Conservation (phyloP, 2,329 filamentous ascomycete species). For the Chaetothyriales sp. region DNA sequence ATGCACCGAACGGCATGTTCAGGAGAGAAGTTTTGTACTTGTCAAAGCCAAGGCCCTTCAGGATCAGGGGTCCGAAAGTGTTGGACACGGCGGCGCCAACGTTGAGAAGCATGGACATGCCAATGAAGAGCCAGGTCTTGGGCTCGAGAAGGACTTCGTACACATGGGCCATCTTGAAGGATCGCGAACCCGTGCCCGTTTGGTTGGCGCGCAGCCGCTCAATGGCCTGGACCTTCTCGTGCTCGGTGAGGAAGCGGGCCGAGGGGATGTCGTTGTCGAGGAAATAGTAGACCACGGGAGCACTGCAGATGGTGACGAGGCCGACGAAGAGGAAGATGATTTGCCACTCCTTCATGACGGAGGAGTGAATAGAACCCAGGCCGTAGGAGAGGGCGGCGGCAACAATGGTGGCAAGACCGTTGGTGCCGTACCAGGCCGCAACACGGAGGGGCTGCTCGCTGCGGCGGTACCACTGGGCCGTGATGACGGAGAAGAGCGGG, state of each 20-base stretch:
- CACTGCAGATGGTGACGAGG: slow-evolving; percentile 45
- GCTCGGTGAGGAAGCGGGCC: slow-evolving; percentile 34
- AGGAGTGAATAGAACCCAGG: slow-evolving; percentile 39
- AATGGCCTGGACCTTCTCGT: slow-evolving; percentile 34
- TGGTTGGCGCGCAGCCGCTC: slow-evolving; percentile 39
- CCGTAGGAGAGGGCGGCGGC: slow-evolving; percentile 45
- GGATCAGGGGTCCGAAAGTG: slow-evolving; percentile 51
- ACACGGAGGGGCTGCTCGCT: slow-evolving; percentile 50
- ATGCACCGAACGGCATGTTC: slow-evolving; percentile 53
- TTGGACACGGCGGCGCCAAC: slow-evolving; percentile 51
- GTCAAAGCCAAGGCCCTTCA: slow-evolving; percentile 47
- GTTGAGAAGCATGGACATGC: slow-evolving; percentile 48
- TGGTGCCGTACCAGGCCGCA: slow-evolving; percentile 54
- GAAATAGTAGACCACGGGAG: slow-evolving; percentile 45
- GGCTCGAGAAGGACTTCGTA: slow-evolving; percentile 30
- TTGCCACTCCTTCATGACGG: slow-evolving; percentile 36
- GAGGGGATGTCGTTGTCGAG: slow-evolving; percentile 47
- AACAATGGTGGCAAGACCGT: slow-evolving; percentile 44
- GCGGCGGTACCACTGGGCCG: slow-evolving; percentile 34
- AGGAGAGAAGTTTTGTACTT: slow-evolving; percentile 45
- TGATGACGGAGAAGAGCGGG: slow-evolving; percentile 33
- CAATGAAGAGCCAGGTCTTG: slow-evolving; percentile 46
- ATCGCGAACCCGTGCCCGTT: slow-evolving; percentile 32
- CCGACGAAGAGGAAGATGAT: slow-evolving; percentile 51
- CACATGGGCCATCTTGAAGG: slow-evolving; percentile 35